phyloP scores from a whole-genome alignment of 73 alveolate species.

The Paramecium bursaria region DNA sequence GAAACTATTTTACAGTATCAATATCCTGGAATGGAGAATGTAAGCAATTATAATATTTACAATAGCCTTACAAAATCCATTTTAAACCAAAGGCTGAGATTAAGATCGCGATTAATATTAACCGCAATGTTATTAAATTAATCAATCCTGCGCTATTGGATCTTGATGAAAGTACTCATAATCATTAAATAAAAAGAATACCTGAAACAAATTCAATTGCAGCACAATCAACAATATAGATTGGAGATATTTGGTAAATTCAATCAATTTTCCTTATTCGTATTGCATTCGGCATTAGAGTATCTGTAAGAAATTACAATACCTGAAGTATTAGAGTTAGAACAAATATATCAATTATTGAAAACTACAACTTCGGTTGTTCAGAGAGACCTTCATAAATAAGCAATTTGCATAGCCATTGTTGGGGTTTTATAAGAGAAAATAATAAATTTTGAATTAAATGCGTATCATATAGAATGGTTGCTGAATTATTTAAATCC shows the following conservation, averaged over 20 bases:
- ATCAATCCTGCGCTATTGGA: conserved; percentile 46
- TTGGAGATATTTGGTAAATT: not conserved
- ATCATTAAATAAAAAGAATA: not conserved
- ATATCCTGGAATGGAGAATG: no score
- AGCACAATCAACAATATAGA: not conserved
- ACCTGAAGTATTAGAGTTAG: not conserved
- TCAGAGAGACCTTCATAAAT: conserved; percentile 22
- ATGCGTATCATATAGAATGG: not conserved
- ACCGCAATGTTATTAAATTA: not conserved
- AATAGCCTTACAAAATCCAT: no score
- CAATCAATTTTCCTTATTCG: not conserved
- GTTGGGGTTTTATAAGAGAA: not conserved
- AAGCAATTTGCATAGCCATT: not conserved
- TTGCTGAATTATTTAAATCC: conserved; percentile 31
- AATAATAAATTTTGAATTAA: not conserved
- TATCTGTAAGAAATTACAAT: not conserved
- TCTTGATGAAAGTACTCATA: not conserved
- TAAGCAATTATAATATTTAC: no score
- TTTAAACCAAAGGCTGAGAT: no score
- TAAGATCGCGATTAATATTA: no score
- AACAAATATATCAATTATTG: not conserved
- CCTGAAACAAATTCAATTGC: not conserved
- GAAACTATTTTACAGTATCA: no score
- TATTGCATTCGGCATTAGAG: conserved; percentile 12
- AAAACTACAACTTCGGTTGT: not conserved